Evolutionary conservation across 768 basidiomycete species (phyloP), one percentile per base, ranked within the genome.

Genomic region (Auricularia cornea): DNA sequence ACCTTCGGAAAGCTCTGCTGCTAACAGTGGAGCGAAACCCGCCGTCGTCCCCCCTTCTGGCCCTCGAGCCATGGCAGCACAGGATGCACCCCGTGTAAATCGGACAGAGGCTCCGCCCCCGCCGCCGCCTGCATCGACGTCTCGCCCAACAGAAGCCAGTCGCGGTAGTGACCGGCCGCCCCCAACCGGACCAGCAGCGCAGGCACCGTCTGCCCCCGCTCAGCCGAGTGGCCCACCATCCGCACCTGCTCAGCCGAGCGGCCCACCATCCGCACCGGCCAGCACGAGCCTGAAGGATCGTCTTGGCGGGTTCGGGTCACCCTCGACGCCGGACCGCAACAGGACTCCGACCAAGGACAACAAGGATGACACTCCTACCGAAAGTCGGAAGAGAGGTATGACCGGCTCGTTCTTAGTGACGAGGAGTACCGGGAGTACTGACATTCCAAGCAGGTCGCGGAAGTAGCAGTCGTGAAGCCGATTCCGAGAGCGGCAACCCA

Each of bases 51-150:
- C 85, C 84, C 66, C 77, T 56, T 72, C 69, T 54, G 86, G 87
- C 66, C 54, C 54, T 57, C 54, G 54, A 28, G 54, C 54, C 12
- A 57, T 57, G 54, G 54, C 30, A 12, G 20, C 23, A 6, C 44
- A 18, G 16, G 44, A 48, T 6, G 44, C 51, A 20, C 61, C 44
- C n/a, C 44, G n/a, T 40, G 12, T 23, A 26, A 33, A 41, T 48
- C 30, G 51, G 33, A 59, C 26, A 23, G 30, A 32, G 30, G 32
- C 85, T 11, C 81, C 75, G 44, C 84, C 84, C 3, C 88, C 88
- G n/a, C 88, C 87, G 44, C 81, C 75, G 44, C 84, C 84, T 3
- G 88, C 88, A 23, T 88, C 87, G 44, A 89, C 81, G 8, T 89
- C 89, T 8, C 80, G 88, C 67, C 86, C 87, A 3, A 81, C 84